Evolutionary conservation across 495 filamentous ascomycete genomes (phyloP), one percentile per base, ranked within the genome.

Genomic region (Annulohypoxylon bovei): DNA sequence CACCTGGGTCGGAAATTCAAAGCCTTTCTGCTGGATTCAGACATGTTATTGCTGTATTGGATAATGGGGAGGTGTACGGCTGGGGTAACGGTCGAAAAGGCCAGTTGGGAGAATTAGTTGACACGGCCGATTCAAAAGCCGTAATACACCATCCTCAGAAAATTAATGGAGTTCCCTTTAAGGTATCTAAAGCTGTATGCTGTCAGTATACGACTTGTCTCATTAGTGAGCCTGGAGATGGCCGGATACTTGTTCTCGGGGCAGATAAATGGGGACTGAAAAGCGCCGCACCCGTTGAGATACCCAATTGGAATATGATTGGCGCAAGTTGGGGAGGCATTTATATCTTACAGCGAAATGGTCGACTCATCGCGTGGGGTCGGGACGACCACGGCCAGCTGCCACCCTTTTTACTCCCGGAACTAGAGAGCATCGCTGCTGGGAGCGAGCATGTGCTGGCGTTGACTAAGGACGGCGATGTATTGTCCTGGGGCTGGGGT

Each of bases 401-500:
- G 22, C 84, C 89, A n/a, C 91, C 91, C 4, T 62, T 62, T 12
- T 78, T 80, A 22, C 68, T 94, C 28, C 86, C 86, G 4, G 39
- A 59, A 2, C 70, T 90, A 23, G 74, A 80, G 16, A 74, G 82
- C 16, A 80, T 98, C 12, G 92, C 92, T 14, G 89, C 89, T 44
- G 95, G 95, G 0, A 97, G 94, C 75, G 95, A 98, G 80, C 95
- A 99, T 80, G 87, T 83, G 11, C 69, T 98, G 67, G 92, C 88
- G 7, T 72, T 93, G 28, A 85, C 89, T 3, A 80, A 78, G n/a
- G 81, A 85, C 52, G 86, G 87, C 0, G 79, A 84, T 14, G 80
- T 97, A 11, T 76, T 93, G 39, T 86, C 90, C 3, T 98, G 94
- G 92, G 95, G 95, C 14, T 99, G 95, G 95, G 94, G 93, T 1